phyloP scores from a whole-genome alignment of 768 basidiomycete species.

The Lactarius indigo region DNA sequence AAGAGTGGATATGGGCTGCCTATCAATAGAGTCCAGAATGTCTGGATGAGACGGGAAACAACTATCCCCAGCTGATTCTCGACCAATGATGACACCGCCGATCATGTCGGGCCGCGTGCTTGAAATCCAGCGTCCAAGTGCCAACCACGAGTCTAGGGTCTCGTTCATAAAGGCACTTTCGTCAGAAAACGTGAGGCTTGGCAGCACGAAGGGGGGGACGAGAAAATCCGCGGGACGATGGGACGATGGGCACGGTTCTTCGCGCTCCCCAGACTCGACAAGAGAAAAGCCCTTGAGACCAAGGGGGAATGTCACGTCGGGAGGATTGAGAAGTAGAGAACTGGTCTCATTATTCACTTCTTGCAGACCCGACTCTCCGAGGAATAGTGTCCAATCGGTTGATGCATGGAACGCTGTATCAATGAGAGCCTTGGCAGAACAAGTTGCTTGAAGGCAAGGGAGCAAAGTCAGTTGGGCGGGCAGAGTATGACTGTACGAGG shows the following conservation, averaged over 20 bases:
- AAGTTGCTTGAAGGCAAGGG: slow-evolving; percentile 5
- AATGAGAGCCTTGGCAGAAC: slow-evolving; percentile 12
- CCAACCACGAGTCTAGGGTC: slow-evolving; percentile 30
- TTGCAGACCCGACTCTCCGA: slow-evolving; percentile 18
- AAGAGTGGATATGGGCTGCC: slow-evolving; percentile 3
- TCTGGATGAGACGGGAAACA: slow-evolving; percentile 17
- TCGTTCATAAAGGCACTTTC: slow-evolving; percentile 22
- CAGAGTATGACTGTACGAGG: background rate
- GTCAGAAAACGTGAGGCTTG: slow-evolving; percentile 33
- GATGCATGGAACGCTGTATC: slow-evolving; percentile 4
- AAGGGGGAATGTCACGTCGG: slow-evolving; percentile 22
- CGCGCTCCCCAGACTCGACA: background rate
- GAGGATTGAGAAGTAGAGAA: slow-evolving; percentile 19
- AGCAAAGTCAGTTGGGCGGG: slow-evolving; percentile 13
- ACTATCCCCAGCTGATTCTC: slow-evolving; percentile 9
- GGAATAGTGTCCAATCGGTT: slow-evolving; percentile 20
- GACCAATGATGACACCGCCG: slow-evolving; percentile 39
- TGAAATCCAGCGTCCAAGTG: slow-evolving; percentile 31
- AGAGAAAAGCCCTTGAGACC: slow-evolving; percentile 19
- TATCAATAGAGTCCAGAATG: slow-evolving; percentile 6
- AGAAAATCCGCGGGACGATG: slow-evolving; percentile 47
- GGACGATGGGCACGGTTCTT: slow-evolving; percentile 25
- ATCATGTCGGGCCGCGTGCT: slow-evolving; percentile 31
- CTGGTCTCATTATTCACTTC: background rate
- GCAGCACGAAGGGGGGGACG: slow-evolving; percentile 58